A percentile compares a stretch with the other conserved stretches of the same genome.
phyloP scores from a whole-genome alignment of 2,329 filamentous ascomycete species.

The Monilinia vaccinii-corymbosi region DNA sequence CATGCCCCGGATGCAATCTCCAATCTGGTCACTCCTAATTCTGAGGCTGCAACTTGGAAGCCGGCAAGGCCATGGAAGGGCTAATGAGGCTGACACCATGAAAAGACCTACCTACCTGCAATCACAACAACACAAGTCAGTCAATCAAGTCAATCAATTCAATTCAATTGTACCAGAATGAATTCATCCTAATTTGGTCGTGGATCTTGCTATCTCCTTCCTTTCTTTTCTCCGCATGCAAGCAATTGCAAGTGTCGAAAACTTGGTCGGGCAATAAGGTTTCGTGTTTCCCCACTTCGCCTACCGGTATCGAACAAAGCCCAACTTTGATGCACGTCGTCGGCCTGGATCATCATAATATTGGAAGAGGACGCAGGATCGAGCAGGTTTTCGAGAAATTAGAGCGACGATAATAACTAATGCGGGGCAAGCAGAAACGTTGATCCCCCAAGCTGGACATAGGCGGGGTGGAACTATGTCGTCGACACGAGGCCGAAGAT shows the following conservation, averaged over 20 bases:
- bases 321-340: slow-evolving; percentile 17
- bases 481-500: slow-evolving; percentile 45
- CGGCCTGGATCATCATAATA: background rate
- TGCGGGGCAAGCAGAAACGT: slow-evolving; percentile 20
- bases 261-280: background rate
- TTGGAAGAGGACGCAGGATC: slow-evolving; percentile 13
- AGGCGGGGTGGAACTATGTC: slow-evolving; percentile 37
- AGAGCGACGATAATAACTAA: slow-evolving; percentile 12
- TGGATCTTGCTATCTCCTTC: background rate
- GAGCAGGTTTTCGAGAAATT: background rate
- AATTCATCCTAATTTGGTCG: background rate
- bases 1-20: background rate
- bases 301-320: slow-evolving; percentile 10
- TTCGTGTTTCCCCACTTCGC: slow-evolving; percentile 11
- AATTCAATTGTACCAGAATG: too few relatives aligned
- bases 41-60: slow-evolving; percentile 5
- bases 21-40: background rate
- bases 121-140: background rate
- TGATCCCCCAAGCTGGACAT: slow-evolving; percentile 21
- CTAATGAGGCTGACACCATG: slow-evolving; percentile 8
- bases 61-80: slow-evolving; percentile 2
- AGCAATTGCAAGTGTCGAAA: background rate
- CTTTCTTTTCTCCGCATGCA: background rate
- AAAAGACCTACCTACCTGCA: slow-evolving; percentile 4
- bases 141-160: too few relatives aligned